Conservation (phyloP, 2,329 filamentous ascomycete species). For the Ceratocystis cubensis region DNA sequence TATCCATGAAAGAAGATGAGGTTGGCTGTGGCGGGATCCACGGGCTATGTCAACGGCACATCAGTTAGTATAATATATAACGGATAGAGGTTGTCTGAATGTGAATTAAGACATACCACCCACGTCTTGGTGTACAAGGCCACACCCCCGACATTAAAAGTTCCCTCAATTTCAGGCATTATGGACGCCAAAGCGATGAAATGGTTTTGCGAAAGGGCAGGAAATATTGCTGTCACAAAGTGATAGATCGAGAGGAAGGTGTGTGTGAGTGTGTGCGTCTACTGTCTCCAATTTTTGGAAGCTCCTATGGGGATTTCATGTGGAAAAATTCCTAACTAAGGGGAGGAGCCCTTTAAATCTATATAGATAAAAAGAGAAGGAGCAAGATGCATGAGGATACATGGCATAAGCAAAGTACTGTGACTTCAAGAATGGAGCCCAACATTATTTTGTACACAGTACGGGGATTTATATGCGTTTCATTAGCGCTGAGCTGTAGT, state of each 20-base stretch:
- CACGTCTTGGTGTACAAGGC: constrained; percentile 46
- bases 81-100: not conserved
- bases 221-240: not conserved
- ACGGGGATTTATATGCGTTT: no score
- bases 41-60: constrained; percentile 33
- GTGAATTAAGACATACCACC: constrained; percentile 36
- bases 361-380: not conserved
- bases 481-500: no score
- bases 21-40: constrained; percentile 50
- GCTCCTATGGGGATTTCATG: not conserved
- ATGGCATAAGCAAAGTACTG: no score
- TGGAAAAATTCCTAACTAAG: not conserved
- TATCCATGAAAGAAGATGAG: constrained; percentile 81
- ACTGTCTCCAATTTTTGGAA: not conserved
- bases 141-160: constrained; percentile 34
- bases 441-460: no score
- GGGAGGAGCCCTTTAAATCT: not conserved
- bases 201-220: not conserved
- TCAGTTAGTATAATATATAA: constrained; percentile 13
- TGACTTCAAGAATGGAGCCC: no score
- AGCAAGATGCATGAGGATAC: not conserved
- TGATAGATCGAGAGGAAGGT: not conserved
- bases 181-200: not conserved
- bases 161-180: constrained; percentile 35
- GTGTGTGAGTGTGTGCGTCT: not conserved